Conservation (phyloP, 805 yeast species). For the Scheffersomyces stipitis region DNA sequence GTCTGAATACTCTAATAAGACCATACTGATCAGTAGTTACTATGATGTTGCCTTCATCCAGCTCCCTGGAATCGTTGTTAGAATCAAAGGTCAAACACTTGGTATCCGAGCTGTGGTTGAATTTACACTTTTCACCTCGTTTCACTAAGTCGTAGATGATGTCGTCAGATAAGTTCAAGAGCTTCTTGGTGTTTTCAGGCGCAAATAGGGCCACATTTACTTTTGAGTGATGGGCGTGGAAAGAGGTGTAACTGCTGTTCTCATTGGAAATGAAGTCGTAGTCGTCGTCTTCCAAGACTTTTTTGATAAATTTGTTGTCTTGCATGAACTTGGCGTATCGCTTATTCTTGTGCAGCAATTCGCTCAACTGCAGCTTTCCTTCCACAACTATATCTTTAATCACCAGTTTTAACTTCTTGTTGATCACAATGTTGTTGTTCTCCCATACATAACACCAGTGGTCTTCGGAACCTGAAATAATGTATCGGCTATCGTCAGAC, state of each 20-base stretch:
- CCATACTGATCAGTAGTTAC: slow-evolving; percentile 80
- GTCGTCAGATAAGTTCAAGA: slow-evolving; percentile 74
- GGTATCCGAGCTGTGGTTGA: slow-evolving; percentile 4
- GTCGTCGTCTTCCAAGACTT: slow-evolving; percentile 25
- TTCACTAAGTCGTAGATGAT: slow-evolving; percentile 63
- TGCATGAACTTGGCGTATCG: slow-evolving; percentile 26
- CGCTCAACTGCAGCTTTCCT: slow-evolving; percentile 33
- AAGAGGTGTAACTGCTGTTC: slow-evolving; percentile 62
- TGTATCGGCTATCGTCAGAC: slow-evolving; percentile 55
- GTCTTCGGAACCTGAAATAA: slow-evolving; percentile 84
- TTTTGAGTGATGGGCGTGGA: slow-evolving; percentile 73
- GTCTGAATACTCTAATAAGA: slow-evolving; percentile 70
- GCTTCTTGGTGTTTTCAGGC: slow-evolving; percentile 63
- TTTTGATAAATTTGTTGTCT: slow-evolving; percentile 28
- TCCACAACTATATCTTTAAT: slow-evolving; percentile 35
- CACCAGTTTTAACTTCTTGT: slow-evolving; percentile 34
- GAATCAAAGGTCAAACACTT: neutral
- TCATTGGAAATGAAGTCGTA: slow-evolving; percentile 39
- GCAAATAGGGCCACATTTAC: slow-evolving; percentile 80
- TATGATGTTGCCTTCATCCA: slow-evolving; percentile 49
- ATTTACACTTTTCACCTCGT: slow-evolving; percentile 17
- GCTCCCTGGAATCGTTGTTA: slow-evolving; percentile 7
- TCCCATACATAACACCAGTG: slow-evolving; percentile 86
- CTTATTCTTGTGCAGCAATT: slow-evolving; percentile 27
- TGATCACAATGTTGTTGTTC: slow-evolving; percentile 40